Evolutionary conservation across 768 basidiomycete genomes (phyloP).

Genomic region (Mycena vitilis): DNA sequence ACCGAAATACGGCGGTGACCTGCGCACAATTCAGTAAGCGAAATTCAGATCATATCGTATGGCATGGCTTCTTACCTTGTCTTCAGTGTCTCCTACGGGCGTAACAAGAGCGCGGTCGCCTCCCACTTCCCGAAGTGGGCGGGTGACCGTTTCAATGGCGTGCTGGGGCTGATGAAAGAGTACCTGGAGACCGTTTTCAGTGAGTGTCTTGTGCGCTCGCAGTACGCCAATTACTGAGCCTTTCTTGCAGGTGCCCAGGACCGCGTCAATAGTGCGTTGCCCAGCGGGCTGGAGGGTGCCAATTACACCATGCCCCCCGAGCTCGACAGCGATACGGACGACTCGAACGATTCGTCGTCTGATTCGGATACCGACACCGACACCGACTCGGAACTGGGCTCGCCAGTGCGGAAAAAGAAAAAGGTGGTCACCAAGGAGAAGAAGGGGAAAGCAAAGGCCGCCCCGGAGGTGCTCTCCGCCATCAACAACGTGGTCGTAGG

Average conservation of each 20-base stretch:
- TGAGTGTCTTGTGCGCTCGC: background rate
- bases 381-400: background rate
- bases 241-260: background rate
- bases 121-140: conserved; percentile 16
- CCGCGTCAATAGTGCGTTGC: background rate
- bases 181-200: conserved; percentile 16
- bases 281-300: background rate
- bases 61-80: background rate
- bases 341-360: background rate
- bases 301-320: background rate
- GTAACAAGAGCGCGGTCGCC: background rate
- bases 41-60: no score
- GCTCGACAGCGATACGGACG: background rate
- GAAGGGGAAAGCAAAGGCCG: no score
- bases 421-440: no score
- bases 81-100: conserved; percentile 14
- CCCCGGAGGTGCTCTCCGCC: no score
- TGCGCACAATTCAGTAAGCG: conserved; percentile 16
- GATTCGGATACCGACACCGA: background rate
- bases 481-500: no score
- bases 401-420: background rate
- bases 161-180: conserved; percentile 8
- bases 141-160: conserved; percentile 7
- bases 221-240: no score
- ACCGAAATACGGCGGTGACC: conserved; percentile 16